Percentiles rank a stretch among this genome's conserved stretches.
Conservation (phyloP, 306 rosid genomes). For the Carpinus viminea region DNA sequence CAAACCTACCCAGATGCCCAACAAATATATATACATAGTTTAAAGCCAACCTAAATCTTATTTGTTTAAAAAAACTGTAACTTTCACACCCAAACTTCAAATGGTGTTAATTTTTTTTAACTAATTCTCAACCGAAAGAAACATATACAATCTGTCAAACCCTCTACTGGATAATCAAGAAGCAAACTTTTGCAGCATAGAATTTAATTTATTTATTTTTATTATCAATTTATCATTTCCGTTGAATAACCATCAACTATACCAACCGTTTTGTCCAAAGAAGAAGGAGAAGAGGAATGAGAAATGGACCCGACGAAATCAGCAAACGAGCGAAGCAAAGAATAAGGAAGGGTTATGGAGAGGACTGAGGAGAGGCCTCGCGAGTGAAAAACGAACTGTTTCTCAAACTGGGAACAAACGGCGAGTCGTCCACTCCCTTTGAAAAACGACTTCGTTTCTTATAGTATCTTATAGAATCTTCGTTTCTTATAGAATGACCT, state of each 20-base stretch:
- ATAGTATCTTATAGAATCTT: too few relatives aligned
- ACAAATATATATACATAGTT: not conserved
- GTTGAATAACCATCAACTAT: not conserved
- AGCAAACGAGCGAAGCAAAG: not conserved
- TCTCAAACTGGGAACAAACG: not conserved
- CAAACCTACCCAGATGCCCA: not conserved
- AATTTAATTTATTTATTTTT: not conserved
- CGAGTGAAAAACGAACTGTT: too few relatives aligned
- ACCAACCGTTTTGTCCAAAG: not conserved
- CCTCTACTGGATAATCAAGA: not conserved
- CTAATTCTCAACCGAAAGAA: not conserved
- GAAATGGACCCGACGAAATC: not conserved
- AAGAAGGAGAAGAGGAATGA: not conserved
- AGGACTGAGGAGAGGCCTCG: not conserved
- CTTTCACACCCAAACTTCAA: conserved; percentile 2
- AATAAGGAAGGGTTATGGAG: not conserved
- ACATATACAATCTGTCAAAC: not conserved
- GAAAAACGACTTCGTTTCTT: too few relatives aligned
- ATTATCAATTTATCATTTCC: too few relatives aligned
- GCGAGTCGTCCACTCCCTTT: not conserved
- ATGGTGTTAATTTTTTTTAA: not conserved
- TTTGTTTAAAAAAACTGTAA: not conserved
- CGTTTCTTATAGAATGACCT: too few relatives aligned
- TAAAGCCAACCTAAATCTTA: not conserved
- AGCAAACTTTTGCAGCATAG: not conserved